Evolutionary conservation across 768 basidiomycete genomes (phyloP).

Genomic region (Hygrophorus russula): DNA sequence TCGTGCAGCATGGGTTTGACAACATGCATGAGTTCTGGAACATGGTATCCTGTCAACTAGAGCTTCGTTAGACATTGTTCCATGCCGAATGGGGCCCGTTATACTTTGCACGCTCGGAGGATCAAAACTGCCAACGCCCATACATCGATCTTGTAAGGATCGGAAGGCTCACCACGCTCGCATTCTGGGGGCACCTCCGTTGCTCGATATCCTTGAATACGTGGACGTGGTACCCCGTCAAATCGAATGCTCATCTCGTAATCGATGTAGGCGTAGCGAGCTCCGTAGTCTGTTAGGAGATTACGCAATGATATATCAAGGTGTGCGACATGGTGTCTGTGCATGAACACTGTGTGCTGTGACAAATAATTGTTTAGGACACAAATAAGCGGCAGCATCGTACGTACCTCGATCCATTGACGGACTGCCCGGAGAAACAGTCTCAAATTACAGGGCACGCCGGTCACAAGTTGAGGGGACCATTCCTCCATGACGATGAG

Average conservation of each 20-base stretch:
- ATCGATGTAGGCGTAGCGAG: slow-evolving; percentile 64
- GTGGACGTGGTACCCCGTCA: slow-evolving; percentile 23
- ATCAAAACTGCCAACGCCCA: slow-evolving; percentile 64
- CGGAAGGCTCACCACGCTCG: slow-evolving; percentile 33
- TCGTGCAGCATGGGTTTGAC: slow-evolving; percentile 50
- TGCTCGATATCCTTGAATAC: slow-evolving; percentile 34
- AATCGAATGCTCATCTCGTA: slow-evolving; percentile 57
- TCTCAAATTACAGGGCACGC: slow-evolving; percentile 37
- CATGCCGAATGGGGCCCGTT: slow-evolving; percentile 6
- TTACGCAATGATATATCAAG: slow-evolving; percentile 65
- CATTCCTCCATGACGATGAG: slow-evolving; percentile 79
- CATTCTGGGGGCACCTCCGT: slow-evolving; percentile 68
- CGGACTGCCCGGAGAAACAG: slow-evolving; percentile 46
- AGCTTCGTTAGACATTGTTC: slow-evolving; percentile 1
- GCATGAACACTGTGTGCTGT: slow-evolving; percentile 65
- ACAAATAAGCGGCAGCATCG: not conserved
- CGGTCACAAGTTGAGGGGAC: slow-evolving; percentile 50
- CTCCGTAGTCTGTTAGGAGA: slow-evolving; percentile 52
- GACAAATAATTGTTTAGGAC: slow-evolving; percentile 1
- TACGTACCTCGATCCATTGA: slow-evolving; percentile 56
- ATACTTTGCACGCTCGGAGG: slow-evolving; percentile 53
- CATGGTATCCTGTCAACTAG: slow-evolving; percentile 44
- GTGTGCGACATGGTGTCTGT: slow-evolving; percentile 52
- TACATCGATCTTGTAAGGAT: slow-evolving; percentile 65
- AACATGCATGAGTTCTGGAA: slow-evolving; percentile 50